Evolutionary conservation across 192 early-diverging fungal species (phyloP).

Genomic region (Radiomyces spectabilis): DNA sequence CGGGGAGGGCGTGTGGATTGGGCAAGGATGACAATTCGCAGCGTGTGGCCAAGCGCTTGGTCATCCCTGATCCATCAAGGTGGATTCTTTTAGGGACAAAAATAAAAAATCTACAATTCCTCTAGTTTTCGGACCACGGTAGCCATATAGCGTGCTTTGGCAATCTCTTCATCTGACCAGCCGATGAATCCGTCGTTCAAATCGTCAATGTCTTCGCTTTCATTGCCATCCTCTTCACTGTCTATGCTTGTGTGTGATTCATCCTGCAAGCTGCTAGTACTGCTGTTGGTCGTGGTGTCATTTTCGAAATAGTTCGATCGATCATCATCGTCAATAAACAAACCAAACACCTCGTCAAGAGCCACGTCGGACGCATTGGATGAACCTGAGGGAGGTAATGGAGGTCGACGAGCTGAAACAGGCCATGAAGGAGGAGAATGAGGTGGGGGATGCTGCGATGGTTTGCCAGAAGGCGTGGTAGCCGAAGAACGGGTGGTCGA

Average conservation of each 20-base stretch:
- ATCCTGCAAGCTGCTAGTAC: background rate
- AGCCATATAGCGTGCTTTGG: conserved; percentile 12
- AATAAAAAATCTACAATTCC: too few species aligned
- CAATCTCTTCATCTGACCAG: conserved; percentile 21
- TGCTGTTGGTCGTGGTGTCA: background rate
- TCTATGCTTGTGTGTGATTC: background rate
- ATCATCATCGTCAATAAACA: conserved; percentile 14
- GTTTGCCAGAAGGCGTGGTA: background rate
- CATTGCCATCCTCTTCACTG: conserved; percentile 3
- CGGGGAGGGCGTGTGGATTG: too few species aligned
- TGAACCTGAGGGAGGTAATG: background rate
- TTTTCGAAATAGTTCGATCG: background rate
- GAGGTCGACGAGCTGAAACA: conserved; percentile 1
- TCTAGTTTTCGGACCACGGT: too few species aligned
- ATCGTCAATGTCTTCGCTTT: conserved; percentile 8
- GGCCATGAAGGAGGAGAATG: too few species aligned
- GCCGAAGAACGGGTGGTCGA: background rate
- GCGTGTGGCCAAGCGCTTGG: too few species aligned
- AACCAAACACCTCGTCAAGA: conserved; percentile 20
- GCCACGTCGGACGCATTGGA: conserved; percentile 3
- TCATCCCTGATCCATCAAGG: too few species aligned
- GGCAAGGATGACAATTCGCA: too few species aligned
- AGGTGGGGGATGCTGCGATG: too few species aligned
- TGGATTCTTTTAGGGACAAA: too few species aligned
- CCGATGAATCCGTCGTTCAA: conserved; percentile 1